These are phyloP conservation scores for Podaxis pistillaris DNA, from an alignment of 768 basidiomycete genomes.

Conservation along the genomic window DNA sequence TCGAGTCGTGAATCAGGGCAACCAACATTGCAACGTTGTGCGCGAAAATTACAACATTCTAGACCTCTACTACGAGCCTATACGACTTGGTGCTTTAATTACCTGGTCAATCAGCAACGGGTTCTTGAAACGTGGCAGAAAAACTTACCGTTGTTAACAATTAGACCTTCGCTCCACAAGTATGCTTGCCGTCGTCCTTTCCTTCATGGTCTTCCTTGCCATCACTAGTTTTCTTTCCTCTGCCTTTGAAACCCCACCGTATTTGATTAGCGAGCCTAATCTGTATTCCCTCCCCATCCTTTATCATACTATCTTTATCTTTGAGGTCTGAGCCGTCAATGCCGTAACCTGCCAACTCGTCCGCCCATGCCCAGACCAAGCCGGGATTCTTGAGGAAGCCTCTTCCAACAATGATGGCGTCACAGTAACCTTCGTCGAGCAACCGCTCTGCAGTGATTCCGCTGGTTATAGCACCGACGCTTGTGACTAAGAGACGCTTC, in stretches of 20 bases:
- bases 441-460: constrained; percentile 57
- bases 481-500: constrained; percentile 34
- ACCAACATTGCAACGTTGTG: not conserved
- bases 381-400: constrained; percentile 62
- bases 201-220: constrained; percentile 28
- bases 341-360: constrained; percentile 5
- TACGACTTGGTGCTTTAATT: not conserved
- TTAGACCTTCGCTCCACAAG: not conserved
- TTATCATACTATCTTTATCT: not conserved
- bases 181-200: not conserved
- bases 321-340: not conserved
- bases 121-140: not conserved
- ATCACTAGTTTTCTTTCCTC: constrained; percentile 12
- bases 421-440: constrained; percentile 55
- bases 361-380: constrained; percentile 46
- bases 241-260: constrained; percentile 18
- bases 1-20: not conserved
- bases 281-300: constrained; percentile 10
- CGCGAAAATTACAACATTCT: not conserved
- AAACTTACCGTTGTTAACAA: not conserved
- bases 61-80: not conserved
- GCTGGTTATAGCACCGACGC: constrained; percentile 53
- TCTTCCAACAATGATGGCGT: constrained; percentile 53
- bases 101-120: not conserved
- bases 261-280: constrained; percentile 17